Percentiles rank a stretch among this genome's conserved stretches.
Conservation (phyloP, 306 rosid species). For the Cucurbita maxima region DNA sequence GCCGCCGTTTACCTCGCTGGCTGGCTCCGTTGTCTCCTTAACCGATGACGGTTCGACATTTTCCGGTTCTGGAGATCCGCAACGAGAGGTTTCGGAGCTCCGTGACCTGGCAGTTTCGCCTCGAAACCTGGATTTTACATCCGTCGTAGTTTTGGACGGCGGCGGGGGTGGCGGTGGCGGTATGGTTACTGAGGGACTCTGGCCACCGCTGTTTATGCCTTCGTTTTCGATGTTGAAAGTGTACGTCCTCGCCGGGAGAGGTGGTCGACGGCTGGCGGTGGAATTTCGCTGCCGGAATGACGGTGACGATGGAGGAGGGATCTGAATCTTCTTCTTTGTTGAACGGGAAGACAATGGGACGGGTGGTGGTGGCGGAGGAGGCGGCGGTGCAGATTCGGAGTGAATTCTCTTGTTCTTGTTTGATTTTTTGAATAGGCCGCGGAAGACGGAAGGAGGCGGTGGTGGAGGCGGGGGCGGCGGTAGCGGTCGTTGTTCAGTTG, state of each 20-base stretch:
- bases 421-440: conserved; percentile 46
- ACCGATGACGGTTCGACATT: conserved; percentile 10
- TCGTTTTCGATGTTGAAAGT: conserved; percentile 8
- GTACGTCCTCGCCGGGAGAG: conserved; percentile 33
- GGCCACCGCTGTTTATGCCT: conserved; percentile 19
- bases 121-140: conserved; percentile 21
- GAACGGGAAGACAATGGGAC: conserved; percentile 18
- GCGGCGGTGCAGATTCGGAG: conserved; percentile 27
- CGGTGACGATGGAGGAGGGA: conserved; percentile 19
- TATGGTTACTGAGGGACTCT: conserved; percentile 37
- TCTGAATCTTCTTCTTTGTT: conserved; percentile 20
- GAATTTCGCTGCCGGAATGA: conserved; percentile 4
- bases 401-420: conserved; percentile 50
- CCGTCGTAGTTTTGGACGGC: conserved; percentile 36
- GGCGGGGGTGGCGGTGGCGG: conserved; percentile 56
- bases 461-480: conserved; percentile 52
- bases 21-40: conserved; percentile 7
- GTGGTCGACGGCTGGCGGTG: conserved; percentile 25
- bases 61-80: conserved; percentile 47
- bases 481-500: conserved; percentile 12
- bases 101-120: conserved; percentile 41
- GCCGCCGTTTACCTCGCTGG: conserved; percentile 12
- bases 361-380: conserved; percentile 22
- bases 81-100: conserved; percentile 51
- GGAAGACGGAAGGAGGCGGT: conserved; percentile 47